Percentiles rank a stretch among this genome's conserved stretches.
Evolutionary conservation across 2,329 filamentous ascomycete genomes (phyloP).

Genomic region (Phoma herbarum): DNA sequence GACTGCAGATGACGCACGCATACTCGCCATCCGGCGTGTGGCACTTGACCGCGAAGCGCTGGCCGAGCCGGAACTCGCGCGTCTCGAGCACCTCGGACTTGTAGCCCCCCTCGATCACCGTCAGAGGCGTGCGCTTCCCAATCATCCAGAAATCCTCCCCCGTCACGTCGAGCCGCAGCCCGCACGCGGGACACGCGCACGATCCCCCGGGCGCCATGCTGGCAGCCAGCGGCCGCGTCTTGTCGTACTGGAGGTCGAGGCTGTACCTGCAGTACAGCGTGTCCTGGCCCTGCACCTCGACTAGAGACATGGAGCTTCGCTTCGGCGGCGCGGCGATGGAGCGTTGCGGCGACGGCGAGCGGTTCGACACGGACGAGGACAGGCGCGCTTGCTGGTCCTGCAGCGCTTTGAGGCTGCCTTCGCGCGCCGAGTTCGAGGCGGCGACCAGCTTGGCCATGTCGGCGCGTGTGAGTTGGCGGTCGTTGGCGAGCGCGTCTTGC

Average conservation of each 20-base stretch:
- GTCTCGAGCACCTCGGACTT: constrained; percentile 47
- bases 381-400: constrained; percentile 48
- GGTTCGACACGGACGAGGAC: constrained; percentile 20
- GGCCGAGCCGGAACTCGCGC: constrained; percentile 48
- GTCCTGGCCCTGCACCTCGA: constrained; percentile 20
- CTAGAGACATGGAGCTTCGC: constrained; percentile 36
- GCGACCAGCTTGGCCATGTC: constrained; percentile 53
- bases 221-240: constrained; percentile 41
- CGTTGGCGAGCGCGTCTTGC: constrained; percentile 55
- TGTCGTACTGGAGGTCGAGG: constrained; percentile 44
- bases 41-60: constrained; percentile 51
- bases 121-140: constrained; percentile 44
- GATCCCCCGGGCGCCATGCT: constrained; percentile 45
- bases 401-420: constrained; percentile 52
- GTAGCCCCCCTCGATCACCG: constrained; percentile 38
- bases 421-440: constrained; percentile 54
- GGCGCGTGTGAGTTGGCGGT: constrained; percentile 49
- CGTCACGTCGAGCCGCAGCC: constrained; percentile 37
- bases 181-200: constrained; percentile 45
- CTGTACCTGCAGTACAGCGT: constrained; percentile 49
- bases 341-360: constrained; percentile 31
- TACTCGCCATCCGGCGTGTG: constrained; percentile 49
- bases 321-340: constrained; percentile 35
- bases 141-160: constrained; percentile 52
- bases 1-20: constrained; percentile 49